phyloP scores from a whole-genome alignment of 805 yeast genomes.

The Saturnispora besseyi region DNA sequence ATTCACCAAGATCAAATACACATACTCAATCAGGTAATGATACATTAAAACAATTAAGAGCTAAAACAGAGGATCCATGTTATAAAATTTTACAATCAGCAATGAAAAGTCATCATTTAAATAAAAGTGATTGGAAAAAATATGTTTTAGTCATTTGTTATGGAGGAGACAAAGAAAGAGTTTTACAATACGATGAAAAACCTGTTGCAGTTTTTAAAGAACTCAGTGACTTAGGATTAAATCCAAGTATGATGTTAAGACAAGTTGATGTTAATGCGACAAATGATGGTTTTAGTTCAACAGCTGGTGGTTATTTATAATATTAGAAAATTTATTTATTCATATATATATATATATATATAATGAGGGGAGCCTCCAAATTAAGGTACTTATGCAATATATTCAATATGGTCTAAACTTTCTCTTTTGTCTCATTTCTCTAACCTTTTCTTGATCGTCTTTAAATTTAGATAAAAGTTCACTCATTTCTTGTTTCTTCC shows the following conservation, averaged over 20 bases:
- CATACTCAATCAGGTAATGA: conserved; percentile 29
- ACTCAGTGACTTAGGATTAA: conserved; percentile 72
- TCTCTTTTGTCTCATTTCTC: conserved; percentile 67
- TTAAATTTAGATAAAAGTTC: conserved; percentile 76
- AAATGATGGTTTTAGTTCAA: conserved; percentile 15
- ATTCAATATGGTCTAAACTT: conserved; percentile 74
- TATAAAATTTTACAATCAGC: conserved; percentile 81
- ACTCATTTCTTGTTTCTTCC: conserved; percentile 87
- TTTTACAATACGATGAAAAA: conserved; percentile 73
- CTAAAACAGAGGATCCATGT: conserved; percentile 87
- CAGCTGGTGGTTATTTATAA: conserved; percentile 37
- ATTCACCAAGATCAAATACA: conserved; percentile 16
- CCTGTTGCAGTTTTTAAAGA: conserved; percentile 84
- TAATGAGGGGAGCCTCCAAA: neutral
- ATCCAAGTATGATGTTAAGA: conserved; percentile 88
- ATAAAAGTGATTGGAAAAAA: conserved; percentile 74
- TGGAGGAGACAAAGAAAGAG: conserved; percentile 85
- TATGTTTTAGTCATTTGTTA: conserved; percentile 85
- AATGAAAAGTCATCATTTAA: conserved; percentile 73
- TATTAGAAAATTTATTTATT: neutral
- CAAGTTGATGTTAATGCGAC: conserved; percentile 54
- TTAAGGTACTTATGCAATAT: neutral
- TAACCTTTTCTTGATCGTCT: conserved; percentile 81
- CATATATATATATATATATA: neutral
- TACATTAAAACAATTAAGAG: conserved; percentile 74